phyloP scores from a whole-genome alignment of 306 rosid genomes.

The Phaseolus lunatus region DNA sequence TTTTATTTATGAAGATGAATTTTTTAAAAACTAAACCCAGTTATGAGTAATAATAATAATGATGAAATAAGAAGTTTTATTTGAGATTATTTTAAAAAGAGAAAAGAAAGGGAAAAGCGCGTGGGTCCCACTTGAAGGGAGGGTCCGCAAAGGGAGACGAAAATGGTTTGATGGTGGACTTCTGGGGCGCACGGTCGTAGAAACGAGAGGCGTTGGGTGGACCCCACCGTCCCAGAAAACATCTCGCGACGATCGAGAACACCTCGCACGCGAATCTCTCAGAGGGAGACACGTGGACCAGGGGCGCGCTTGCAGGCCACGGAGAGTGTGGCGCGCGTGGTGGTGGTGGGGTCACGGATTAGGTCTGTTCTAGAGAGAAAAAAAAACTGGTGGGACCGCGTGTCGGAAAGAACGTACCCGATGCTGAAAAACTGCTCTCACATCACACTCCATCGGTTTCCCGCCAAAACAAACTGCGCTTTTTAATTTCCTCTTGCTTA shows the following conservation, averaged over 20 bases:
- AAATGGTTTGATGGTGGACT: constrained; percentile 51
- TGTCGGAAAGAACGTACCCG: constrained; percentile 52
- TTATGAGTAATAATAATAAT: not conserved
- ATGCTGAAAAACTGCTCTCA: constrained; percentile 50
- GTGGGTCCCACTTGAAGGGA: constrained; percentile 61
- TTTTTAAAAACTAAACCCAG: not conserved
- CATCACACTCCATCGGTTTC: constrained; percentile 46
- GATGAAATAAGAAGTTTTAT: not conserved
- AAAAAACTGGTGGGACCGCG: constrained; percentile 47
- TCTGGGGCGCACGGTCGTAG: constrained; percentile 49
- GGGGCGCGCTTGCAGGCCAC: not conserved
- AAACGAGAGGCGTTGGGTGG: constrained; percentile 25
- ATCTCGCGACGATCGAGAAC: constrained; percentile 25
- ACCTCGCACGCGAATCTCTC: constrained; percentile 13
- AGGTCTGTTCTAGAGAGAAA: constrained; percentile 7
- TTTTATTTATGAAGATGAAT: no score
- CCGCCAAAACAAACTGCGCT: constrained; percentile 50
- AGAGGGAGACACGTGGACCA: not conserved
- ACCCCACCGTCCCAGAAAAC: constrained; percentile 36
- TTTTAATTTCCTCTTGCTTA: no score
- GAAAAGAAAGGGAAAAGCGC: constrained; percentile 47
- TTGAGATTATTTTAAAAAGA: no score
- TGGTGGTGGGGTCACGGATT: constrained; percentile 41
- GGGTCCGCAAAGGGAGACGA: constrained; percentile 40
- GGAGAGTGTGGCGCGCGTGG: not conserved